Evolutionary conservation across 768 basidiomycete genomes (phyloP), one percentile per base, ranked within the genome.

Genomic region (Gloeostereum incarnatum): DNA sequence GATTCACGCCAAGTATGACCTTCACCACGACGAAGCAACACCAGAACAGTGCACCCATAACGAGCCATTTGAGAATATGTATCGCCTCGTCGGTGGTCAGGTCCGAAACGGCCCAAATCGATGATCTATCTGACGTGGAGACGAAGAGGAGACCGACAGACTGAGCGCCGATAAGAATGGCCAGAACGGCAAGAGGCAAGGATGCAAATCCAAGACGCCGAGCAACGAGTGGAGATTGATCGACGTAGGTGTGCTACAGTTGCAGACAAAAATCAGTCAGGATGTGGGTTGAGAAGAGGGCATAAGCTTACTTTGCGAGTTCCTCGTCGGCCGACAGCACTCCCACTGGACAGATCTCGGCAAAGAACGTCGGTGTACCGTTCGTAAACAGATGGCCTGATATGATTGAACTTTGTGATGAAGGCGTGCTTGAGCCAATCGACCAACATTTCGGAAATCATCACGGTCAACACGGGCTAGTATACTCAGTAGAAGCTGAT

Each of bases 391-490:
- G 83, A 85, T 0, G 92, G 90, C 0, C 93, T 79, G 33, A 99
- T 93, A 51, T 98, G 94, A 49, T 99, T 99, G 66, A 98, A 98
- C 58, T 99, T 99, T 36, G 93, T 94, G 50, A 99, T 98, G 62
- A 98, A 99, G 7, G 93, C 94, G 52, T 99, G 96, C 57, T 99
- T 99, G 36, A 98, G 69, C 94, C 94, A 99, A 56, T 99, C 96
- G 8, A 99, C 96, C 9, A 86, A 57, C 73, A 89, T 85, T 57
- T 99, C 96, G 2, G 91, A 94, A 3, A 79, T 52, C 57, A 98
- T 69, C 3, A 99, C 96, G 2, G 87, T 85, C 35, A 97, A 47
- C 1, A 94, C 91, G 16, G 96, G 96, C 92, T 96, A 50, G 13
- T 24, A 20, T 40, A 35, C 18, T 29, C 17, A 38, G n/a, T 38